A percentile compares a stretch with the other conserved stretches of the same genome.
Evolutionary conservation across 768 basidiomycete genomes (phyloP).

Genomic region (Collybia nuda): DNA sequence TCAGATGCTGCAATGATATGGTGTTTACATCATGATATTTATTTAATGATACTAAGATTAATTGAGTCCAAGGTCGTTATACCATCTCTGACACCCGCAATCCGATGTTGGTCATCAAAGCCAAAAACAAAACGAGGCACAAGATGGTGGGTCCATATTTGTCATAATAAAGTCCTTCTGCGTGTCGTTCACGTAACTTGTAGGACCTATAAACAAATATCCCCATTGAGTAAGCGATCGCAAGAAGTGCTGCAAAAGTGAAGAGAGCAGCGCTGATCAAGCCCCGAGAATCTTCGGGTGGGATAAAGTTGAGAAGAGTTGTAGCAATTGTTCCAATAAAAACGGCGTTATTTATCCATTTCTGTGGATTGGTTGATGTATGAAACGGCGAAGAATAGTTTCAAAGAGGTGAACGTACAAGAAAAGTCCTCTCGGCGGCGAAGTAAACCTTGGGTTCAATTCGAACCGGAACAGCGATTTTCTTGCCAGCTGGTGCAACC

Average conservation of each 20-base stretch:
- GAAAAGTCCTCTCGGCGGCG: constrained; percentile 91
- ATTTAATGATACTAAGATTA: too few species aligned
- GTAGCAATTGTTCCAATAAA: constrained; percentile 90
- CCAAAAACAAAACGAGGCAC: constrained; percentile 65
- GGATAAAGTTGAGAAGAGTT: constrained; percentile 83
- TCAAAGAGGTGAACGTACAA: constrained; percentile 54
- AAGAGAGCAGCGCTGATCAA: constrained; percentile 88
- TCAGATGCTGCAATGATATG: too few species aligned
- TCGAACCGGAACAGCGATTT: constrained; percentile 91
- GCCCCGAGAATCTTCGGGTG: constrained; percentile 69
- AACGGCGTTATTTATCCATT: constrained; percentile 88
- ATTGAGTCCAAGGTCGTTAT: constrained; percentile 1
- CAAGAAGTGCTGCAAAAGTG: constrained; percentile 83
- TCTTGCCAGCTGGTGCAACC: constrained; percentile 83
- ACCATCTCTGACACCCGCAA: constrained; percentile 61
- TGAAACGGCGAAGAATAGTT: constrained; percentile 5
- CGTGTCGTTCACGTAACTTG: constrained; percentile 65
- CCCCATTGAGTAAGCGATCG: constrained; percentile 83
- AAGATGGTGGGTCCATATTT: constrained; percentile 82
- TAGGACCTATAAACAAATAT: constrained; percentile 79
- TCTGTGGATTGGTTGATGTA: constrained; percentile 40
- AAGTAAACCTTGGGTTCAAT: constrained; percentile 99
- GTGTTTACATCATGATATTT: too few species aligned
- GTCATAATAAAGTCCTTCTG: constrained; percentile 87
- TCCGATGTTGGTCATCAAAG: constrained; percentile 74